Base-by-base conservation (phyloP, 148 eudicot species). In the Chenopodium album region DNA sequence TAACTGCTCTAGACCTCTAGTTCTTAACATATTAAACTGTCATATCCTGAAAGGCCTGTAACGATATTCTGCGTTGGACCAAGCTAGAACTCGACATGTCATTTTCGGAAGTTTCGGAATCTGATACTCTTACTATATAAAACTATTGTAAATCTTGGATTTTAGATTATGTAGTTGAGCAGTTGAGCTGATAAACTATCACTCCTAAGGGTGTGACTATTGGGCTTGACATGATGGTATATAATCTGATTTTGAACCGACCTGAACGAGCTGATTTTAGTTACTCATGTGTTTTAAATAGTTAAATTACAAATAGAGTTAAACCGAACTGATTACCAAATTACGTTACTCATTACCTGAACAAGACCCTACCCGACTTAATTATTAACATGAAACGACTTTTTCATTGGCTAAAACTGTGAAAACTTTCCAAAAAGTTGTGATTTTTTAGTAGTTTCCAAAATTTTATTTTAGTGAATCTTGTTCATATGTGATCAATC, bases 21-120 rank as follows among this genome's bases (percentile, higher is more conserved):
- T 47, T 78, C 34, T 78, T 47, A 41, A 71, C 56, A 11, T 71
- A 31, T 46, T 16, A 65, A 75, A 76, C 41, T 29, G 78, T 65
- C 73, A 74, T 59, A 74, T 81, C 83, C 63, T 74, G 26, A 13
- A 65, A 81, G 71, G 20, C 16, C 59, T 47, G 59, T 73, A 73
- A 73, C 76, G 32, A 46, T 73, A 48, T 73, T 73, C 19, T 73
- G 19, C 1, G 59, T 73, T 73, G 59, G 76, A 48, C 76, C 23
- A 46, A 29, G 17, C 20, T 26, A 19, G 31, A 52, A 26, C 4
- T 50, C 52, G 41, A 74, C 64, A 26, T 28, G 77, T 74, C 77
- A 28, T 74, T 74, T 74, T 74, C 41, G n/a, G 26, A 7, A 74
- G 19, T 73, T 71, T 26, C 0, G 31, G 76, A 28, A 73, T 73